Evolutionary conservation across 495 filamentous ascomycete species (phyloP), one percentile per base, ranked within the genome.

Genomic region (Penicillium cinerascens): DNA sequence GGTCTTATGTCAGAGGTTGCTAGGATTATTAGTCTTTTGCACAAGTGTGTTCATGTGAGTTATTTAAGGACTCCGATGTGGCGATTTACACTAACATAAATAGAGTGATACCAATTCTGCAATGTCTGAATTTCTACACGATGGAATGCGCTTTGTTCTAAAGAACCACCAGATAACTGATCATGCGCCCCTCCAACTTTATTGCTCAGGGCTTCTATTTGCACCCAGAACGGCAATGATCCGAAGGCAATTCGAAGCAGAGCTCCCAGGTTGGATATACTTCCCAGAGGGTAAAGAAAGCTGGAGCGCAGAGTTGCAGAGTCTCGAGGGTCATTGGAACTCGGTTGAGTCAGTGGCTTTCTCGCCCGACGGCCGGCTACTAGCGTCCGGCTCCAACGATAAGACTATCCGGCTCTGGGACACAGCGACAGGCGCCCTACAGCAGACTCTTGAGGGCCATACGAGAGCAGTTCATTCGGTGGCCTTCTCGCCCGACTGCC

Each of bases 361-460:
- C n/a, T n/a, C n/a, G n/a, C n/a, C n/a, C n/a, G n/a, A n/a, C n/a
- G n/a, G n/a, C n/a, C n/a, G n/a, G n/a, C n/a, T n/a, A n/a, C n/a
- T n/a, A n/a, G n/a, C n/a, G n/a, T n/a, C n/a, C n/a, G n/a, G n/a
- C n/a, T n/a, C n/a, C n/a, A n/a, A n/a, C n/a, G n/a, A n/a, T n/a
- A n/a, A n/a, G n/a, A n/a, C n/a, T n/a, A n/a, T 73, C 70, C 9
- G 56, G 47, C 17, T 68, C 61, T 79, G 74, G 73, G 59, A 70
- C 22, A n/a, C 22, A 11, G 42, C 42, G 8, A 44, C 22, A 15
- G 42, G 42, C 22, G 42, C n/a, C 22, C 22, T 44, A 26, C 42
- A 44, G 22, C 42, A 44, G 42, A 25, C 42, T 25, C 42, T 44
- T 16, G 25, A 26, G 25, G 25, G 25, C 25, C 25, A 26, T 26